Conservation (phyloP, 345 rosid genomes). For the Eutrema japonicum region DNA sequence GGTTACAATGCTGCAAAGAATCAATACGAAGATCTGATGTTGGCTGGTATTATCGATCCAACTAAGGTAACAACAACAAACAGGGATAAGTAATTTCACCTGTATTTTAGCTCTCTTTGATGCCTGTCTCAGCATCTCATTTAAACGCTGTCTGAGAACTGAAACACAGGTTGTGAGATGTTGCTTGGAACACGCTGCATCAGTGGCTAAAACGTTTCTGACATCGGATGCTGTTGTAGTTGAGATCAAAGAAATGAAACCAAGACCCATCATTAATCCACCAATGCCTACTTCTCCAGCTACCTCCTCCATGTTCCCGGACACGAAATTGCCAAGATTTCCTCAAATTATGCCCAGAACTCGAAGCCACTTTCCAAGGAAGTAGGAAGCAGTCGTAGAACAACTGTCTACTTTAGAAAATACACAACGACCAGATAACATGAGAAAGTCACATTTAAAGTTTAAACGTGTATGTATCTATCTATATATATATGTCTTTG, state of each 20-base stretch:
- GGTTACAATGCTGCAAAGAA: conserved; percentile 91
- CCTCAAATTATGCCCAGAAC: conserved; percentile 43
- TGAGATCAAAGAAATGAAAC: conserved; percentile 60
- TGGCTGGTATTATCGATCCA: conserved; percentile 88
- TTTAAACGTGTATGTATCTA: conserved; percentile 3
- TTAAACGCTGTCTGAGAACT: neutral
- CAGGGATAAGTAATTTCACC: neutral
- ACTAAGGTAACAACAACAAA: conserved; percentile 59
- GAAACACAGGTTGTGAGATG: conserved; percentile 80
- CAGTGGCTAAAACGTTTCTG: conserved; percentile 83
- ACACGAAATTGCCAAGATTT: conserved; percentile 29
- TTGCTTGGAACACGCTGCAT: conserved; percentile 89
- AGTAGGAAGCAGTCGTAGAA: conserved; percentile 16
- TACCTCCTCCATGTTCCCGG: conserved; percentile 36
- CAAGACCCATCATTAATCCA: conserved; percentile 55
- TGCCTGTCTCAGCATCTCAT: conserved; percentile 6
- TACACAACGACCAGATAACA: conserved; percentile 19
- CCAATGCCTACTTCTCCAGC: conserved; percentile 49
- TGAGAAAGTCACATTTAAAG: conserved; percentile 8
- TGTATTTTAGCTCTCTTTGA: conserved; percentile 5
- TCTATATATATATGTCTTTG: neutral
- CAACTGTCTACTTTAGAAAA: conserved; percentile 2
- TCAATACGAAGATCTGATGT: conserved; percentile 75
- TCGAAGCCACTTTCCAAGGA: conserved; percentile 38
- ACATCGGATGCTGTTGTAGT: conserved; percentile 83